Evolutionary conservation across 1,139 yeast species (phyloP).

Genomic region (Suhomyces bolitotheri): DNA sequence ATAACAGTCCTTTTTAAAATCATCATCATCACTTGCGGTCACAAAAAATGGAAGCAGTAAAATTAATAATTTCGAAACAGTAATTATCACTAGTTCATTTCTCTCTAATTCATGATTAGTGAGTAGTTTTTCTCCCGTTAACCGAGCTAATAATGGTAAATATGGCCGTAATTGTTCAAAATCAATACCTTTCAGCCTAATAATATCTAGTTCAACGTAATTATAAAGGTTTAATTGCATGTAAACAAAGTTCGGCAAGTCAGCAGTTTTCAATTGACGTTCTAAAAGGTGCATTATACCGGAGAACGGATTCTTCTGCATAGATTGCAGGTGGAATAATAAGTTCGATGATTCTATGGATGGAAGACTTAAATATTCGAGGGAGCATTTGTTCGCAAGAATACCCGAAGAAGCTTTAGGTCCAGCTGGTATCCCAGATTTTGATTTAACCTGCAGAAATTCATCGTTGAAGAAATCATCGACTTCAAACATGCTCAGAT

Average conservation of each 20-base stretch:
- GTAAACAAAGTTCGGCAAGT: no score
- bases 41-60: slow-evolving; percentile 17
- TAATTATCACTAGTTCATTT: slow-evolving; percentile 32
- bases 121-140: slow-evolving; percentile 35
- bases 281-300: no score
- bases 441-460: background rate
- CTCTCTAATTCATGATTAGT: slow-evolving; percentile 32
- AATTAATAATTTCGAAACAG: slow-evolving; percentile 28
- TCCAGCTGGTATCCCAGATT: background rate
- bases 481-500: no score
- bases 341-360: slow-evolving; percentile 9
- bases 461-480: background rate
- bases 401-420: no score
- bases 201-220: no score
- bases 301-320: no score
- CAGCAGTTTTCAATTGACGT: no score
- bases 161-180: slow-evolving; percentile 1
- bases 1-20: slow-evolving; percentile 29
- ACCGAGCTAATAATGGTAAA: slow-evolving; percentile 21
- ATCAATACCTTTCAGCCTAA: slow-evolving; percentile 1
- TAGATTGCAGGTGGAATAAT: no score
- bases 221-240: no score
- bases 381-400: no score
- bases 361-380: slow-evolving; percentile 2
- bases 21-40: slow-evolving; percentile 16